Conservation (phyloP, 768 basidiomycete genomes). For the Amyloporia xantha region DNA sequence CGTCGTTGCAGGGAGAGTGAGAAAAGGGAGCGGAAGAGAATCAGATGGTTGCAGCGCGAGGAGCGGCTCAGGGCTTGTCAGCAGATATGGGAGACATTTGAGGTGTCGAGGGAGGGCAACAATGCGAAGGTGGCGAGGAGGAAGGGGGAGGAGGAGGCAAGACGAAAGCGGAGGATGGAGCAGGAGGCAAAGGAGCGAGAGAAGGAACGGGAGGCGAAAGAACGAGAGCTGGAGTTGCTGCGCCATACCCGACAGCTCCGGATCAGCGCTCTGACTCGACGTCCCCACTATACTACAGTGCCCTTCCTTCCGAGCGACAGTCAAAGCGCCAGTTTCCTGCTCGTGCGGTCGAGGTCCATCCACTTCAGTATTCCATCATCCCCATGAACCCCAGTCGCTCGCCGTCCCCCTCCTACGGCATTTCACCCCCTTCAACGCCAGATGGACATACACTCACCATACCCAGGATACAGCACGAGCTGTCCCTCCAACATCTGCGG, state of each 20-base stretch:
- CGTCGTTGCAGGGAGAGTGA: slow-evolving; percentile 32
- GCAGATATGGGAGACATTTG: slow-evolving; percentile 26
- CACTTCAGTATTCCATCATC: slow-evolving; percentile 30
- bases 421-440: slow-evolving; percentile 12
- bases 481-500: slow-evolving; percentile 11
- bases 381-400: slow-evolving; percentile 18
- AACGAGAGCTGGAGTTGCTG: slow-evolving; percentile 16
- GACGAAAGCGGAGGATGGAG: slow-evolving; percentile 16
- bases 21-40: slow-evolving; percentile 28
- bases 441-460: slow-evolving; percentile 13
- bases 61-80: slow-evolving; percentile 20
- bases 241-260: slow-evolving; percentile 12
- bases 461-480: slow-evolving; percentile 27
- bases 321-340: slow-evolving; percentile 4
- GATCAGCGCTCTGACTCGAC: slow-evolving; percentile 11
- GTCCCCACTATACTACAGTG: slow-evolving; percentile 21
- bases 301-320: slow-evolving; percentile 13
- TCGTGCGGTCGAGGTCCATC: slow-evolving; percentile 12
- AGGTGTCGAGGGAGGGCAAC: slow-evolving; percentile 11
- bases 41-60: slow-evolving; percentile 26
- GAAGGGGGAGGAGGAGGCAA: too few species aligned
- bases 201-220: slow-evolving; percentile 13
- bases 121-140: slow-evolving; percentile 18
- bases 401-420: slow-evolving; percentile 13
- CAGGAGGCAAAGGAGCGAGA: slow-evolving; percentile 12